phyloP scores from a whole-genome alignment of 1,139 yeast species.

The Saccharomyces hybrid region DNA sequence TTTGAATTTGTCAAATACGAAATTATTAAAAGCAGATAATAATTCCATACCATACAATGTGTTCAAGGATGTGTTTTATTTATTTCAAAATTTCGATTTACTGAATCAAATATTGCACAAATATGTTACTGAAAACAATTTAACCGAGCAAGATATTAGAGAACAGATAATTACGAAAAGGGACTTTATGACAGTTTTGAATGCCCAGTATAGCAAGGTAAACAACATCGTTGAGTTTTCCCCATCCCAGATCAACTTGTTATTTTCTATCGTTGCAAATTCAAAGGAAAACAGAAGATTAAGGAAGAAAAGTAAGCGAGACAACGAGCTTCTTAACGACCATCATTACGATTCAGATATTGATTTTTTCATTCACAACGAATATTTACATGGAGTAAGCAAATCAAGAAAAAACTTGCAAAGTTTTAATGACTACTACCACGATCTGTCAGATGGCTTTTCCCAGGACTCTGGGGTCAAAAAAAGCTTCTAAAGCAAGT shows the following conservation, averaged over 20 bases:
- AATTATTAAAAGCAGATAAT: conserved; percentile 27
- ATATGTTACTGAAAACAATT: conserved; percentile 28
- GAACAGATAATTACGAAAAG: conserved; percentile 32
- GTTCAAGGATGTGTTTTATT: conserved; percentile 34
- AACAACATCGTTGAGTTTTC: conserved; percentile 36
- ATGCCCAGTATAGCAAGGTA: conserved; percentile 33
- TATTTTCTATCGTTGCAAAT: conserved; percentile 34
- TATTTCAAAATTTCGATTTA: conserved; percentile 35
- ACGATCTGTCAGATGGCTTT: conserved; percentile 31
- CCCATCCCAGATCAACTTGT: conserved; percentile 35
- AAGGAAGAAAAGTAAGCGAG: conserved; percentile 5
- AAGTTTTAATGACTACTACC: conserved; percentile 31
- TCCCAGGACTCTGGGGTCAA: conserved; percentile 13
- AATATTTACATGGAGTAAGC: conserved; percentile 22
- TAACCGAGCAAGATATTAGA: conserved; percentile 25
- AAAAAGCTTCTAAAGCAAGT: conserved; percentile 9
- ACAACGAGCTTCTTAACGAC: not conserved
- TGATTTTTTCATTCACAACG: conserved; percentile 26
- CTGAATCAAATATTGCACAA: conserved; percentile 34
- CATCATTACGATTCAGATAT: conserved; percentile 26
- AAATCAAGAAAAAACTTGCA: conserved; percentile 20
- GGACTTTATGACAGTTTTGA: conserved; percentile 32
- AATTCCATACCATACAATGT: conserved; percentile 32
- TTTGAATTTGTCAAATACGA: conserved; percentile 28
- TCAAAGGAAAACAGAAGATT: conserved; percentile 26